Conservation (phyloP, 331 rosid species). For the Malus hybrid region DNA sequence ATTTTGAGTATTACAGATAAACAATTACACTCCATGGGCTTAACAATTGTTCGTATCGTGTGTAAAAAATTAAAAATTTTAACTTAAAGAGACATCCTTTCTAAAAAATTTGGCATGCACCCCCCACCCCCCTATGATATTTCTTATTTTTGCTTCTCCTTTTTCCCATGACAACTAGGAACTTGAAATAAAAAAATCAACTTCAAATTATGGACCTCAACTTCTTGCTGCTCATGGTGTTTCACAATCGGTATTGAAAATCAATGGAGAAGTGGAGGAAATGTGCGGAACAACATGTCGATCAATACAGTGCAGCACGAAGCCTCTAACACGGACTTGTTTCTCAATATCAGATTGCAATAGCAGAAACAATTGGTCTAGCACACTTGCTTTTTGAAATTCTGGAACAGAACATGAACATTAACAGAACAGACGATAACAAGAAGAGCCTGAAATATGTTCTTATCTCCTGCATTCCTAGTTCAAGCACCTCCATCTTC, state of each 20-base stretch:
- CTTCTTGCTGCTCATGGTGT: not conserved
- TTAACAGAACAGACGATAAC: constrained; percentile 70
- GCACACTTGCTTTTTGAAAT: constrained; percentile 76
- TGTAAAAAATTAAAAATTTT: not conserved
- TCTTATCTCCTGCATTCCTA: constrained; percentile 98
- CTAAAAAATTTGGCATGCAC: constrained; percentile 33
- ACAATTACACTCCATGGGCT: not conserved
- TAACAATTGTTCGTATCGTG: not conserved
- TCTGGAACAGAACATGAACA: constrained; percentile 99
- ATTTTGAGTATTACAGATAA: constrained; percentile 10
- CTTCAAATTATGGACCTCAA: not conserved
- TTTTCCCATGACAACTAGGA: not conserved
- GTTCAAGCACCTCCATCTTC: constrained; percentile 88
- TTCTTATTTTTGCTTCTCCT: not conserved
- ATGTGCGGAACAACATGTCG: not conserved
- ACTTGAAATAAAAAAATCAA: not conserved
- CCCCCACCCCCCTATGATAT: constrained; percentile 1
- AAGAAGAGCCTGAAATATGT: constrained; percentile 94
- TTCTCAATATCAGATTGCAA: constrained; percentile 38
- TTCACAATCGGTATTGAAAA: not conserved
- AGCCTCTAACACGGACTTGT: not conserved
- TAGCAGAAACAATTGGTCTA: constrained; percentile 66
- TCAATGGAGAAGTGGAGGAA: not conserved
- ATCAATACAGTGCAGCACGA: not conserved
- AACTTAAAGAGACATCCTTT: constrained; percentile 1